Percentiles rank a stretch among this genome's conserved stretches.
phyloP scores from a whole-genome alignment of 2,329 filamentous ascomycete species.

The Aspergillus pseudoviridinutans region DNA sequence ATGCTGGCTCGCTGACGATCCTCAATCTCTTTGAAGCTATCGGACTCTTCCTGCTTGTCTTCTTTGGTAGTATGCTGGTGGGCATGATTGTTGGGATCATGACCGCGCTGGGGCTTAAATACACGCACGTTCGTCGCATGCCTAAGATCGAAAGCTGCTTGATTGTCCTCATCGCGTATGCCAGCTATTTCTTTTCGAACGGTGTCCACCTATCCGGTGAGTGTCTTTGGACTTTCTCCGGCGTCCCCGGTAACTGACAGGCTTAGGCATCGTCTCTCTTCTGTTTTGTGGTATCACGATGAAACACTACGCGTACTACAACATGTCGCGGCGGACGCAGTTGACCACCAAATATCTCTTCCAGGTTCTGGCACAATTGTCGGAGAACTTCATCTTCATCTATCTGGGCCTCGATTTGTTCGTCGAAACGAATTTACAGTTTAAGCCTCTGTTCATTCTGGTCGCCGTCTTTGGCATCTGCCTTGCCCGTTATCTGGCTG shows the following conservation, averaged over 20 bases:
- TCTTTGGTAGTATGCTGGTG: constrained; percentile 90
- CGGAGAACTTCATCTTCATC: constrained; percentile 99
- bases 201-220: constrained; percentile 91
- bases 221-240: constrained; percentile 24
- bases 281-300: constrained; percentile 97
- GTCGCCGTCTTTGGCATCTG: constrained; percentile 90
- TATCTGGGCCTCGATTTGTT: constrained; percentile 94
- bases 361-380: constrained; percentile 87
- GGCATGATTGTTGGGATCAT: constrained; percentile 81
- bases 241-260: constrained; percentile 10
- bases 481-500: constrained; percentile 84
- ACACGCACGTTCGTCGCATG: constrained; percentile 86
- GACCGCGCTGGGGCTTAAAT: constrained; percentile 86
- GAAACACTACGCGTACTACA: constrained; percentile 99
- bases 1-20: constrained; percentile 66
- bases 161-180: constrained; percentile 89
- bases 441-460: constrained; percentile 92
- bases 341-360: constrained; percentile 98
- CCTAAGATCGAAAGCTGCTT: constrained; percentile 97
- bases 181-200: constrained; percentile 97
- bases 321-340: constrained; percentile 97
- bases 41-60: constrained; percentile 90
- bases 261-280: constrained; percentile 87
- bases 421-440: constrained; percentile 80
- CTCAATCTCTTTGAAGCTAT: constrained; percentile 85